Percentiles rank a stretch among this genome's conserved stretches.
Conservation (phyloP, 73 alveolate genomes). For the Tetrahymena malaccensis region DNA sequence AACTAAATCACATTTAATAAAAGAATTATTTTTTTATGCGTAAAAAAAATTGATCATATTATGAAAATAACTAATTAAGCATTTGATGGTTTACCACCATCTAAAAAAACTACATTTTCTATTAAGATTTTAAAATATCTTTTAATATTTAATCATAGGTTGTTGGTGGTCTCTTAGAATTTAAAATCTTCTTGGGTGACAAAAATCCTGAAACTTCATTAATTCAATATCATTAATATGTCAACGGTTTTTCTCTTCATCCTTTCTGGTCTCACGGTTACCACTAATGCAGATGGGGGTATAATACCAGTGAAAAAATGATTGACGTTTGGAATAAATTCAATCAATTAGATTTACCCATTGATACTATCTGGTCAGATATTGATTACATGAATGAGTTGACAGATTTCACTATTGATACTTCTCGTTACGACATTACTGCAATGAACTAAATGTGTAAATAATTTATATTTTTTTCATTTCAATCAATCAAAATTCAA, state of each 20-base stretch:
- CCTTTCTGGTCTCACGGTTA: constrained; percentile 76
- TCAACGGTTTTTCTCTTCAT: constrained; percentile 57
- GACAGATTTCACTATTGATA: constrained; percentile 45
- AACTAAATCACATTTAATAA: not conserved
- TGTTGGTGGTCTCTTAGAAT: constrained; percentile 30
- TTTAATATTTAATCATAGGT: constrained; percentile 2
- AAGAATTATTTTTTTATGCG: not conserved
- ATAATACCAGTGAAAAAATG: constrained; percentile 55
- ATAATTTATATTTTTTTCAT: too few species aligned
- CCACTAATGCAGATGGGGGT: constrained; percentile 92
- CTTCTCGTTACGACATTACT: constrained; percentile 6
- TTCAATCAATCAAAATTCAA: constrained; percentile 17
- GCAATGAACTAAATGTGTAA: constrained; percentile 14
- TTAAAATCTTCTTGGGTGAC: constrained; percentile 20
- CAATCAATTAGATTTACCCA: constrained; percentile 55
- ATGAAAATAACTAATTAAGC: not conserved
- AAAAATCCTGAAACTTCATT: constrained; percentile 20
- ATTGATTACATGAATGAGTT: constrained; percentile 86
- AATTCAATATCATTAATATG: constrained; percentile 2
- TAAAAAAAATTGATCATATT: not conserved
- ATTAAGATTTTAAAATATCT: not conserved
- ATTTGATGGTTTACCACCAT: not conserved
- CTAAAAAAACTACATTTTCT: not conserved
- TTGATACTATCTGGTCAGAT: constrained; percentile 95
- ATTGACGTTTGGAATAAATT: constrained; percentile 6